A percentile compares a stretch with the other conserved stretches of the same genome.
Evolutionary conservation across 768 basidiomycete genomes (phyloP).

Genomic region (Termitomyces sp.): DNA sequence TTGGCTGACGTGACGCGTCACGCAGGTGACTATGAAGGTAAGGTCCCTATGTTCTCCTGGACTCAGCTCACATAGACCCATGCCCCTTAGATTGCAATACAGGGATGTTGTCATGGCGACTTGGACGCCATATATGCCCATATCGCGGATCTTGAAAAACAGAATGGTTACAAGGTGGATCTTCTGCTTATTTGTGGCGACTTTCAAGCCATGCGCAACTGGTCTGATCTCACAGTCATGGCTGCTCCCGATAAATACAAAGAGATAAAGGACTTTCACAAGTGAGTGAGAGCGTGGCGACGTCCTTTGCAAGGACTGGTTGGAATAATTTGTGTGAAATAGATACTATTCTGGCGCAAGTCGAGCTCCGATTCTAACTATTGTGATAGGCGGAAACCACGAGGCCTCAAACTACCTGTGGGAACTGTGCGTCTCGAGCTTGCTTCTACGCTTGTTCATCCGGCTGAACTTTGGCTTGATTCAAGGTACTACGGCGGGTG

Average conservation of each 20-base stretch:
- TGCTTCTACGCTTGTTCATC: neutral
- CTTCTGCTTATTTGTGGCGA: slow-evolving; percentile 92
- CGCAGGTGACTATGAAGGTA: neutral
- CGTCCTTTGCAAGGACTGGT: neutral
- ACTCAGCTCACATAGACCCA: neutral
- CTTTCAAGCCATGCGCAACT: slow-evolving; percentile 89
- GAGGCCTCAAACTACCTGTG: slow-evolving; percentile 96
- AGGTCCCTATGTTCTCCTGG: neutral
- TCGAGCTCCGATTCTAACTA: slow-evolving; percentile 79
- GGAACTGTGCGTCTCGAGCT: slow-evolving; percentile 65
- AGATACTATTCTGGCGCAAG: slow-evolving; percentile 87
- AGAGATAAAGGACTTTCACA: slow-evolving; percentile 77
- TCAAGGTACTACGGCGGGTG: slow-evolving; percentile 91
- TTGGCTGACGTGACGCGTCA: neutral
- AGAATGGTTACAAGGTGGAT: slow-evolving; percentile 66
- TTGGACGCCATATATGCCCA: slow-evolving; percentile 83
- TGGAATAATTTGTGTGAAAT: neutral
- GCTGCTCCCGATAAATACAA: slow-evolving; percentile 89
- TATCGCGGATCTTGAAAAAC: slow-evolving; percentile 55
- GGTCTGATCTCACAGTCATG: slow-evolving; percentile 82
- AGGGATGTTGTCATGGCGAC: slow-evolving; percentile 95
- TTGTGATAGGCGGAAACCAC: slow-evolving; percentile 97
- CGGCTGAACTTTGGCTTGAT: neutral
- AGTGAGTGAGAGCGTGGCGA: slow-evolving; percentile 37
- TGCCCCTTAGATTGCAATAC: slow-evolving; percentile 64